Base-by-base conservation (phyloP, 2,329 filamentous ascomycete genomes). In the Nigrospora oryzae region DNA sequence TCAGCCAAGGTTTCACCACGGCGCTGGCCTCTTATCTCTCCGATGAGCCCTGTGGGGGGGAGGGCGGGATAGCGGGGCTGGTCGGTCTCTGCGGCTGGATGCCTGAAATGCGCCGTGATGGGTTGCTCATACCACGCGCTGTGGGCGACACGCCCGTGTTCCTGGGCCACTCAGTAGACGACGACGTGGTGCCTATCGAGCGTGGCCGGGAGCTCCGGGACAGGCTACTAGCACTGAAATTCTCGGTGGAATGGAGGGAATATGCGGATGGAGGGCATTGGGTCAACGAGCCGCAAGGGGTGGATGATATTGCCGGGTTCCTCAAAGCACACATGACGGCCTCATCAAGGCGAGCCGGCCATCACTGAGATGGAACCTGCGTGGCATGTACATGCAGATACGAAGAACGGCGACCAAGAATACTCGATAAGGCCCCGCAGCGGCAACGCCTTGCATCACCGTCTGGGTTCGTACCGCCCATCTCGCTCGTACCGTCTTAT, bases 1-100 rank as follows among this genome's bases (percentile, higher is more conserved):
- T 63, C 32, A 61, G 60, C 30, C 56, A 63, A 45, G 61, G 61
- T 5, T 63, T 61, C 36, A 57, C 56, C 12, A 55, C 54, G 11
- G 49, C 50, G 0, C 39, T 56, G 13, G 47, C 54, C 7, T 38
- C 49, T 11, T 52, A 51, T 31, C 23, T 56, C 4, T 37, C 41
- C 17, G 31, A 34, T 8, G 23, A 5, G 8, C 23, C 23, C 7
- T 5, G 23, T 10, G 23, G 5, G 23, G 42, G 35, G 6, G 17
- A 38, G 6, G 43, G 43, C 3, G 38, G 30, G 3, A 49, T 60
- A 13, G 60, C 52, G 5, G 58, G 59, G 0, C 49, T 62, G 28
- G 45, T 59, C 12, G 60, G 60, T 7, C 47, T 59, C 5, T 58
- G 51, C 38, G 56, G 55, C 49, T 62, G 60, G 61, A 46, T 57